A percentile compares a stretch with the other conserved stretches of the same genome.
phyloP scores from a whole-genome alignment of 148 eudicot species.

The Cornus suecica region DNA sequence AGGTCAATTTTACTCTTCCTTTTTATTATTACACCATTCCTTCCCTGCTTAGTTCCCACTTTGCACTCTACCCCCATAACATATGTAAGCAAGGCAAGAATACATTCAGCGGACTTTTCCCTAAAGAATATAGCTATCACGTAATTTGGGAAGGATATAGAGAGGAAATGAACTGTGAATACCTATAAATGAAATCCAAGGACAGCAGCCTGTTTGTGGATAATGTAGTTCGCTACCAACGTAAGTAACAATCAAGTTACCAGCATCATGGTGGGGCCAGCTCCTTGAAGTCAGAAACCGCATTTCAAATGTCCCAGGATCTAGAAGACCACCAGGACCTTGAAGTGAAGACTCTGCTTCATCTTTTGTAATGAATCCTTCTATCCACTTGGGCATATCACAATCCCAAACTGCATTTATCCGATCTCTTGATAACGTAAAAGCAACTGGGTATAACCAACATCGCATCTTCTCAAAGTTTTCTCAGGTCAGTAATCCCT shows the following conservation, averaged over 20 bases:
- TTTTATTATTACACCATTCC: background rate
- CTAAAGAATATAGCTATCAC: background rate
- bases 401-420: conserved; percentile 68
- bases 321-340: conserved; percentile 49
- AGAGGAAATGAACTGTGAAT: conserved; percentile 5
- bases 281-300: conserved; percentile 92
- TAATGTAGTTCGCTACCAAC: conserved; percentile 64
- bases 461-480: conserved; percentile 84
- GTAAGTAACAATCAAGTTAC: conserved; percentile 80
- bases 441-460: conserved; percentile 93
- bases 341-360: conserved; percentile 78
- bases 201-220: conserved; percentile 82
- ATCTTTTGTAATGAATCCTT: conserved; percentile 86
- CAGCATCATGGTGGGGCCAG: conserved; percentile 99
- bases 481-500: conserved; percentile 54
- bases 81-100: background rate
- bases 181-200: conserved; percentile 66
- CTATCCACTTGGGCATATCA: conserved; percentile 68
- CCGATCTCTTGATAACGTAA: conserved; percentile 53
- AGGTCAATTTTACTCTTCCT: no score
- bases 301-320: conserved; percentile 84
- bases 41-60: background rate
- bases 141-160: background rate
- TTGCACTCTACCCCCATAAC: background rate
- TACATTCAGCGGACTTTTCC: background rate